Percentiles rank a stretch among this genome's conserved stretches.
These are phyloP conservation scores for Rhizopogon vesiculosus DNA, from an alignment of 768 basidiomycete genomes.

Conservation along the genomic window DNA sequence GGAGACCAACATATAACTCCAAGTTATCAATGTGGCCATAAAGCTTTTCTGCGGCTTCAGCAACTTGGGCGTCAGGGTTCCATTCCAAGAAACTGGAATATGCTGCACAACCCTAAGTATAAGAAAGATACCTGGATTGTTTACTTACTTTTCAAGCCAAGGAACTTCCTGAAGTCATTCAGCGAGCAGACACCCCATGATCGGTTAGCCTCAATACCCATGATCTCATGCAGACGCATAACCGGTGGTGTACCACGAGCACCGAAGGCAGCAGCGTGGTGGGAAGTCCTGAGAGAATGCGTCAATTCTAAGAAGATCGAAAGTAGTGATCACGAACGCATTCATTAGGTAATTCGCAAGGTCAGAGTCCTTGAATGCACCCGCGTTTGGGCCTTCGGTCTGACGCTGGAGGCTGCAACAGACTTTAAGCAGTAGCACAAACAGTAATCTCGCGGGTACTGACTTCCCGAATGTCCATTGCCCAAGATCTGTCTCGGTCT, in stretches of 20 bases:
- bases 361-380: conserved; percentile 61
- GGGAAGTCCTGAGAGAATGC: conserved; percentile 47
- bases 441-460: conserved; percentile 12
- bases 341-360: conserved; percentile 63
- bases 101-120: conserved; percentile 32
- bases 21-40: conserved; percentile 74
- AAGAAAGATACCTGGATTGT: not conserved
- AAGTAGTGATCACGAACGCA: conserved; percentile 43
- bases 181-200: conserved; percentile 78
- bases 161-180: conserved; percentile 82
- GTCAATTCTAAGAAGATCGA: not conserved
- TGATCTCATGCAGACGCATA: conserved; percentile 76
- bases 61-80: conserved; percentile 71
- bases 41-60: conserved; percentile 67
- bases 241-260: conserved; percentile 70
- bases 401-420: conserved; percentile 53
- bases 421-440: conserved; percentile 1
- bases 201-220: conserved; percentile 78
- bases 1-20: conserved; percentile 78
- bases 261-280: conserved; percentile 68
- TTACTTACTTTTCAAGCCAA: conserved; percentile 67
- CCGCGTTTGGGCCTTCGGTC: conserved; percentile 32
- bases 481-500: conserved; percentile 38
- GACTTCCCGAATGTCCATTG: conserved; percentile 70
- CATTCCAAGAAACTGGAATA: conserved; percentile 73